These are phyloP conservation scores for Geotrichum cucujoidarum DNA, from an alignment of 1,139 yeast genomes.

Conservation along the genomic window DNA sequence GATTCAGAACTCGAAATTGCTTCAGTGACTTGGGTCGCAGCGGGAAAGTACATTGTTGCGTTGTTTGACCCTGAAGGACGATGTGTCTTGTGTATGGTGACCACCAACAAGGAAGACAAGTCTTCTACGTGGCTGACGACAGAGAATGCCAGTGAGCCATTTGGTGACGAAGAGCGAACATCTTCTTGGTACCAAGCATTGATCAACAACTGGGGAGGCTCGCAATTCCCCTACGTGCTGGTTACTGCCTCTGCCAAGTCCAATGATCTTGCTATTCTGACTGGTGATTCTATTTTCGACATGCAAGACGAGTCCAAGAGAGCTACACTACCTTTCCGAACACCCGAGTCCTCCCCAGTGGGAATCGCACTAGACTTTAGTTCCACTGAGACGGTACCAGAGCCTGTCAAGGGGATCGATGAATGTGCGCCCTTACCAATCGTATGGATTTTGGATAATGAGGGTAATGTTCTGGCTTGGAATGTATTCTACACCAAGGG, in stretches of 20 bases:
- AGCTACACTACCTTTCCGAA: slow-evolving; percentile 68
- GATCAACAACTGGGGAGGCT: slow-evolving; percentile 44
- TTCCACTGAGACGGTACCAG: slow-evolving; percentile 41
- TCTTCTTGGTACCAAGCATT: slow-evolving; percentile 46
- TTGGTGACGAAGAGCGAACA: slow-evolving; percentile 48
- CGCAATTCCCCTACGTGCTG: slow-evolving; percentile 35
- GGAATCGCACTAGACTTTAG: slow-evolving; percentile 63
- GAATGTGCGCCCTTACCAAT: slow-evolving; percentile 54
- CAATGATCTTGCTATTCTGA: slow-evolving; percentile 50
- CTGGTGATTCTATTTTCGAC: slow-evolving; percentile 36
- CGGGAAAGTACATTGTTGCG: slow-evolving; percentile 6
- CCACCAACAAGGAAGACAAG: slow-evolving; percentile 9
- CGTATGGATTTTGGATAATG: slow-evolving; percentile 55
- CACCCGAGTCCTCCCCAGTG: slow-evolving; percentile 54
- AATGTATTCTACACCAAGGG: slow-evolving; percentile 45
- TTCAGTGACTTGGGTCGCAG: slow-evolving; percentile 24
- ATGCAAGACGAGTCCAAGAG: slow-evolving; percentile 64
- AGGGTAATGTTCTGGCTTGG: slow-evolving; percentile 62
- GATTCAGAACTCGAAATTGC: slow-evolving; percentile 18
- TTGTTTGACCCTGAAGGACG: slow-evolving; percentile 16
- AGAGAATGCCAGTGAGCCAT: slow-evolving; percentile 55
- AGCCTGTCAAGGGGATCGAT: slow-evolving; percentile 59
- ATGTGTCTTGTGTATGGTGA: slow-evolving; percentile 13
- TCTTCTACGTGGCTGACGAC: slow-evolving; percentile 32
- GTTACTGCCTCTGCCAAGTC: slow-evolving; percentile 59